Base-by-base conservation (phyloP, 129 eudicot species). In the Flaveria robusta region DNA sequence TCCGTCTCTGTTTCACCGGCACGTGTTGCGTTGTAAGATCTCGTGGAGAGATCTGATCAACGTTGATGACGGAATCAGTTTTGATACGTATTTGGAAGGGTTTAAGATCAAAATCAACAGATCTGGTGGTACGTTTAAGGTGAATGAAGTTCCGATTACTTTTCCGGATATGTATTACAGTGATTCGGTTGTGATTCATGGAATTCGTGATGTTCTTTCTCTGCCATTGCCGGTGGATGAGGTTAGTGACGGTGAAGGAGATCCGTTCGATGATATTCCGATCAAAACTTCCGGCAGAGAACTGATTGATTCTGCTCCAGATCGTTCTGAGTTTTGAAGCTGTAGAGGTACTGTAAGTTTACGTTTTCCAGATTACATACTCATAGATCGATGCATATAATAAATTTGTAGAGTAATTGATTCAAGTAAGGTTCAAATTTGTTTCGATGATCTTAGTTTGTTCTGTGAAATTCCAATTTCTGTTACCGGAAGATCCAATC, bases 141-240 rank as follows among this genome's bases (percentile, higher is more conserved):
- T 89, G 74, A 92, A 92, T 74, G 96, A 86, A 43, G 91, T 81
- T 60, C 66, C 83, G 52, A 77, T 92, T 51, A 79, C 88, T 1
- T 86, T 76, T 42, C 93, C 93, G 12, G 39, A 34, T 7, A 34
- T 34, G 39, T 34, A 34, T 34, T 34, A 34, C 39, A 82, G 77
- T 37, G 88, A 85, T 20, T 76, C 88, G 88, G 77, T 90, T 59
- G 88, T 84, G 75, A 77, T 90, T 74, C 96, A 90, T 58, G 96
- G 96, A 19, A 51, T 88, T 7, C 16, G 52, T 74, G 65, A 45
- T 9, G 37, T 13, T 42, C 81, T 87, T 55, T 41, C 81, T 23
- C 29, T 72, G 71, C 74, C 77, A 1, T 73, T 7, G n/a, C 75
- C 75, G 15, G 62, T 16, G 2, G 75, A 74, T 8, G 83, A 79